Base-by-base conservation (phyloP, 2,329 filamentous ascomycete species). In the Chrysoporthe puriensis region DNA sequence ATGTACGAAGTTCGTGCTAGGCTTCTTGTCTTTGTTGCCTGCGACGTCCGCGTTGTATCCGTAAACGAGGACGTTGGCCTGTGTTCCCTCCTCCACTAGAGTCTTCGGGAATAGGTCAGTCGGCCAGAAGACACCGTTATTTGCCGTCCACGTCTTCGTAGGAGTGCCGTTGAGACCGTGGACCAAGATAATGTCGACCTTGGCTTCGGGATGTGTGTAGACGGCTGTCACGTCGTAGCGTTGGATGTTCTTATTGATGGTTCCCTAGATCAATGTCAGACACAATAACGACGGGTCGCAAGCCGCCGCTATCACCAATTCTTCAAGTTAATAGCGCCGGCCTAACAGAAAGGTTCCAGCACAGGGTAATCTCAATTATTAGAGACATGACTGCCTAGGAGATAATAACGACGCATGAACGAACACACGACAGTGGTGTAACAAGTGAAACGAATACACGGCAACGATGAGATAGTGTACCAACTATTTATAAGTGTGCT, bases 21-120 rank as follows among this genome's bases (percentile, higher is more conserved):
- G 85, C 21, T 82, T 85, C 64, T 85, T 83, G 71, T 82, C 79
- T 2, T 78, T 81, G 70, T 85, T 85, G 0, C 83, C 77, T 48
- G 79, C 85, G 34, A 87, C 83, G 67, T 91, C 89, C 34, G 90
- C 90, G 75, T 93, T 91, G 76, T 93, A 93, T 34, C 91, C 91
- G 74, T 92, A 93, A 0, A 90, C 89, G 64, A 93, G 78, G 26
- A 93, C 81, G 63, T 91, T 88, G 63, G 88, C 89, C 34, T 84
- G 84, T 13, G 82, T 81, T 11, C 82, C 79, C 4, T 62, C 62
- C 18, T 64, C 66, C 64, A 82, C 83, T 18, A 93, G 79, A 2
- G 89, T 83, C 0, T 79, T 75, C 0, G 91, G 90, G 1, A 93
- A 82, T 16, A 93, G 82, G 70, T 92, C 87, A 14, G 82, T 79